These are phyloP conservation scores for Hirsutella minnesotensis DNA, from an alignment of 2,329 filamentous ascomycete genomes.

Conservation along the genomic window DNA sequence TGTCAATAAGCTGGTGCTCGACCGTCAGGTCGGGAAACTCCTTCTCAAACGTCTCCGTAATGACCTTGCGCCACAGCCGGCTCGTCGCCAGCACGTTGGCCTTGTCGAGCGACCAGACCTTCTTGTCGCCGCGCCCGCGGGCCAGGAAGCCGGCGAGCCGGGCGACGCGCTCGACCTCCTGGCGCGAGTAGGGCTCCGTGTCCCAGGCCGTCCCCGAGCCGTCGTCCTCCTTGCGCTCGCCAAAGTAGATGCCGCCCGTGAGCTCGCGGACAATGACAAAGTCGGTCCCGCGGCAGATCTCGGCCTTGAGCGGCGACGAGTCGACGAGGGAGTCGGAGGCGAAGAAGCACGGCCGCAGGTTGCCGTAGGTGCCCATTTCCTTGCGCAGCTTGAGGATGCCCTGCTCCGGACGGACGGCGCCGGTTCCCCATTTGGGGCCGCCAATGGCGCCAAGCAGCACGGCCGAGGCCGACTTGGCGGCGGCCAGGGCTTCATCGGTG, in stretches of 20 bases:
- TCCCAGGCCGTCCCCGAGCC: conserved; percentile 67
- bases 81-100: conserved; percentile 90
- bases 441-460: conserved; percentile 90
- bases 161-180: conserved; percentile 81
- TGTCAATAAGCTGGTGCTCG: conserved; percentile 86
- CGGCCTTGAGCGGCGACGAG: conserved; percentile 74
- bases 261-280: conserved; percentile 89
- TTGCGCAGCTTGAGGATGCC: conserved; percentile 85
- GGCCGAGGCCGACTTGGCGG: conserved; percentile 76
- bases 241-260: conserved; percentile 92
- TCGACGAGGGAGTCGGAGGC: conserved; percentile 76
- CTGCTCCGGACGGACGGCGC: conserved; percentile 79
- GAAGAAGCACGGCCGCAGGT: conserved; percentile 93
- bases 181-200: conserved; percentile 73
- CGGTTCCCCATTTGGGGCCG: conserved; percentile 93
- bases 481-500: conserved; percentile 70
- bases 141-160: conserved; percentile 74
- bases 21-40: conserved; percentile 83
- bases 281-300: conserved; percentile 77
- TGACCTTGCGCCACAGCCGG: conserved; percentile 78
- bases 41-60: conserved; percentile 70
- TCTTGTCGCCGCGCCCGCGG: conserved; percentile 55
- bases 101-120: conserved; percentile 83
- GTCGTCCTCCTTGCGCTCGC: conserved; percentile 61
- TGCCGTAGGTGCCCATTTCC: conserved; percentile 87